Base-by-base conservation (phyloP, 345 rosid species). In the Cardamine resedifolia region DNA sequence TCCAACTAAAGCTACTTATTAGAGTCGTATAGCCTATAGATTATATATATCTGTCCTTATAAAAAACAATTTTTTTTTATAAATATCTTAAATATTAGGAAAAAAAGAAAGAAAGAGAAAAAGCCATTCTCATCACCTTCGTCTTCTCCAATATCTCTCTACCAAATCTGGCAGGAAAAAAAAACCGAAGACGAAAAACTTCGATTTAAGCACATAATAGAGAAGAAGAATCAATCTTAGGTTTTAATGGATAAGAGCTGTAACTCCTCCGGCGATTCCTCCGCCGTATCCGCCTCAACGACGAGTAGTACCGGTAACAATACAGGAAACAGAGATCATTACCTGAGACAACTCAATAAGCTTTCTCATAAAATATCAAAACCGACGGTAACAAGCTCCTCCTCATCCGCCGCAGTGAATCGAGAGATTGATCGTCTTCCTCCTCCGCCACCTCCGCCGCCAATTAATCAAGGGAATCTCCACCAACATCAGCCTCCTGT, bases 281-380 rank as follows among this genome's bases (percentile, higher is more conserved):
- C 80, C 71, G 77, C 78, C 71, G 65, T 67, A 52, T 70, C 68
- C 20, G 27, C 78, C 56, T 26, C 21, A 20, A 23, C 78, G 1
- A 65, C 30, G 78, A 53, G 19, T 45, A 51, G 69, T 66, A 64
- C 48, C 55, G 68, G 48, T 44, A 70, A 57, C 79, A 68, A 34
- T 60, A 69, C 50, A 53, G 53, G 11, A n/a, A 72, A 52, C 63
- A 79, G 80, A 49, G 85, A 83, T 55, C 75, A 67, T 26, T 83
- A 82, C 74, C 87, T 88, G 44, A 86, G 84, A 39, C 90, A 88
- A 30, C 87, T 93, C 76, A 88, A 86, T 72, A 90, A 85, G 78
- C 86, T 86, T 26, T 93, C 98, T 30, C 98, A 93, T 70, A 93
- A 85, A 80, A 93, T 87, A 75, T 82, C 95, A 10, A 90, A 93